A percentile compares a stretch with the other conserved stretches of the same genome.
Evolutionary conservation across 305 asterid genomes (phyloP).

Genomic region (Fraxinus paxiana): DNA sequence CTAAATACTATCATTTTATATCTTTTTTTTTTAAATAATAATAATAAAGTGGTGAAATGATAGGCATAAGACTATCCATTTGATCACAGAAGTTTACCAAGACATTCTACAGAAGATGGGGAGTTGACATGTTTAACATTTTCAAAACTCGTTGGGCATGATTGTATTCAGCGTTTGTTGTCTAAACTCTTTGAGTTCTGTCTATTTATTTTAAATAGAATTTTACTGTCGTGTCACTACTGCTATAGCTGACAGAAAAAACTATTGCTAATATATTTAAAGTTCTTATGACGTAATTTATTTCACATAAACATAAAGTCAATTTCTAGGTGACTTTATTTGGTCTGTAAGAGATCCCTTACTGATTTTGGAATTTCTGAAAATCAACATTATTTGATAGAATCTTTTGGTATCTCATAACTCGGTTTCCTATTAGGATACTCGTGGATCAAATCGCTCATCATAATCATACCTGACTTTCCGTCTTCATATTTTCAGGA

Average conservation of each 20-base stretch:
- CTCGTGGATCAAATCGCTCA: neutral
- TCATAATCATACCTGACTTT: constrained; percentile 9
- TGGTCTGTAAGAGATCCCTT: neutral
- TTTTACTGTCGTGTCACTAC: neutral
- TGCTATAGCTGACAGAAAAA: neutral
- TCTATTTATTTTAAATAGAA: neutral
- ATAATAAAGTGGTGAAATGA: neutral
- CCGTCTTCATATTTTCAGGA: constrained; percentile 50
- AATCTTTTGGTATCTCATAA: neutral
- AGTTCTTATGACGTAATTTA: neutral
- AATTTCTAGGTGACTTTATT: neutral
- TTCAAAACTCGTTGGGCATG: neutral
- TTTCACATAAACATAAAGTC: neutral
- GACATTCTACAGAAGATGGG: neutral
- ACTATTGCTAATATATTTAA: neutral
- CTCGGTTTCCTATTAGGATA: neutral
- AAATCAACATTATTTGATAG: constrained; percentile 1
- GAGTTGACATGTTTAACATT: neutral
- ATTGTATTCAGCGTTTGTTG: neutral
- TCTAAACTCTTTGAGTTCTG: neutral
- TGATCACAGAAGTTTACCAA: neutral
- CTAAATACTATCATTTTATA: no score
- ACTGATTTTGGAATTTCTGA: constrained; percentile 7
- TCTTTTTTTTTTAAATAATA: no score
- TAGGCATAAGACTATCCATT: neutral